Evolutionary conservation across 805 yeast genomes (phyloP).

Genomic region (Wickerhamiella kurtzmanii): DNA sequence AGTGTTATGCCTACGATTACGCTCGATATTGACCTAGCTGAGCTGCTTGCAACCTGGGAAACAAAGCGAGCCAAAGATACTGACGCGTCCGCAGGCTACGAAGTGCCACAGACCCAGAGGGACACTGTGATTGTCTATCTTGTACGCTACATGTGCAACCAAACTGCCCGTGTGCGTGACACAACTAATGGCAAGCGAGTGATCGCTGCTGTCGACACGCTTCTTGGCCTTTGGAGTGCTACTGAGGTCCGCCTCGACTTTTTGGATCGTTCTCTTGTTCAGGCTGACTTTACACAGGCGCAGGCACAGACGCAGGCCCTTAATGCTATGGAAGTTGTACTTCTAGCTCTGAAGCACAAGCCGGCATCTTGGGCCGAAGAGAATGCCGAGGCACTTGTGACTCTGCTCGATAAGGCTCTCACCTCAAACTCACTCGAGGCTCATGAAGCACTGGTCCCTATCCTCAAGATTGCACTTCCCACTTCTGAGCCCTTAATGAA

Average conservation of each 20-base stretch:
- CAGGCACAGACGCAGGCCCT: constrained; percentile 59
- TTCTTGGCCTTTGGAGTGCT: constrained; percentile 78
- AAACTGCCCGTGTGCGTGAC: constrained; percentile 51
- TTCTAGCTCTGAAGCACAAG: constrained; percentile 70
- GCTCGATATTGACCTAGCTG: constrained; percentile 81
- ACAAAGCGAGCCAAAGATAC: constrained; percentile 7
- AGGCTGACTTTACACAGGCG: constrained; percentile 49
- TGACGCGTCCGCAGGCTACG: constrained; percentile 24
- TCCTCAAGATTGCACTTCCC: constrained; percentile 53
- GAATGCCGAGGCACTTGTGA: constrained; percentile 55
- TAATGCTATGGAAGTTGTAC: constrained; percentile 82
- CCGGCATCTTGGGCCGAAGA: constrained; percentile 63
- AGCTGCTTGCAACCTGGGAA: constrained; percentile 78
- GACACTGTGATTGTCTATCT: constrained; percentile 85
- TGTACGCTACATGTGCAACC: constrained; percentile 75
- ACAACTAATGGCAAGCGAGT: constrained; percentile 73
- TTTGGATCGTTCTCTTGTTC: constrained; percentile 75
- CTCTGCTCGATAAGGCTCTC: constrained; percentile 65
- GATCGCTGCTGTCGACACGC: constrained; percentile 56
- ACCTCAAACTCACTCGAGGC: constrained; percentile 74
- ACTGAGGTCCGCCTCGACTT: constrained; percentile 74
- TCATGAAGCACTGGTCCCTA: constrained; percentile 71
- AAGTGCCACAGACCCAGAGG: constrained; percentile 62
- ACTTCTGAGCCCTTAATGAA: constrained; percentile 37
- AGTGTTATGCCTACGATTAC: constrained; percentile 71